phyloP scores from a whole-genome alignment of 139 green algal genomes.

The Chlorella sorokiniana region DNA sequence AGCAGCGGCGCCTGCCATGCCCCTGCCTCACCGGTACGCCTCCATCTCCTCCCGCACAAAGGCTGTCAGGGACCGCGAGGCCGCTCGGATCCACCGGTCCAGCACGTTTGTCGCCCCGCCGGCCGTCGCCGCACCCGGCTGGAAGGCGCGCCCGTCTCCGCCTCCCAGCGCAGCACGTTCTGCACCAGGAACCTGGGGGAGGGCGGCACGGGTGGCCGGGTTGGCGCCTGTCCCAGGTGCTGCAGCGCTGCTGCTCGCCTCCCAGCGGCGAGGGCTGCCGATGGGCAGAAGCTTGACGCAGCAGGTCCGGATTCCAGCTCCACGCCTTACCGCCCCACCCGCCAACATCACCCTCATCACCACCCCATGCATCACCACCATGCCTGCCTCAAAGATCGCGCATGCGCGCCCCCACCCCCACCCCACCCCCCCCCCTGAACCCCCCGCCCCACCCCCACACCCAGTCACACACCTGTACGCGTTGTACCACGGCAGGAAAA shows the following conservation, averaged over 20 bases:
- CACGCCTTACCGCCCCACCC: too few species aligned
- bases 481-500: constrained; percentile 99
- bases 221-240: not conserved
- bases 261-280: too few species aligned
- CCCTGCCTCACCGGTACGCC: constrained; percentile 84
- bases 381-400: too few species aligned
- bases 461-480: constrained; percentile 76
- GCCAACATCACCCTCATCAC: too few species aligned
- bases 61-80: constrained; percentile 73
- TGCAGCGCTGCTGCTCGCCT: too few species aligned
- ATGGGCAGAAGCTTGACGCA: too few species aligned
- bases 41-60: constrained; percentile 95
- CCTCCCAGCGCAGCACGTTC: constrained; percentile 83
- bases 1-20: too few species aligned
- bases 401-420: not conserved
- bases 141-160: constrained; percentile 61
- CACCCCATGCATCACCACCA: too few species aligned
- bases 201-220: not conserved
- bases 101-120: constrained; percentile 82
- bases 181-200: constrained; percentile 80
- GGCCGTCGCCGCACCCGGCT: constrained; percentile 48
- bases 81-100: constrained; percentile 90
- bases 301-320: too few species aligned
- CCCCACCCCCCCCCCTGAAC: not conserved
- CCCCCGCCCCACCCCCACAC: not conserved